Conservation (phyloP, 352 stramenopile species). For the Stramenopiles sp. region DNA sequence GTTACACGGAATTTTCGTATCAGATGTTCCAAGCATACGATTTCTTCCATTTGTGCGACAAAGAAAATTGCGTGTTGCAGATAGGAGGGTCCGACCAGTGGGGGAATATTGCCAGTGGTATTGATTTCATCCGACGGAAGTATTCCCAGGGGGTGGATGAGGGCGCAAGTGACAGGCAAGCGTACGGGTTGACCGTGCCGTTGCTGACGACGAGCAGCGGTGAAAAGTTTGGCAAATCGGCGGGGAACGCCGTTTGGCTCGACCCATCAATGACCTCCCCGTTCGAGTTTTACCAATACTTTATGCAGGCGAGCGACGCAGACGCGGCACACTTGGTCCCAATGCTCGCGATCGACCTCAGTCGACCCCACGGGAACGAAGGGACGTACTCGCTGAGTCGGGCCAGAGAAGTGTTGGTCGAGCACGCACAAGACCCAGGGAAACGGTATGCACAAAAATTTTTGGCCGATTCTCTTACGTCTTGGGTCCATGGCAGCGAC, state of each 20-base stretch:
- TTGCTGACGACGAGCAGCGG: slow-evolving; percentile 84
- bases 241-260: slow-evolving; percentile 90
- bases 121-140: slow-evolving; percentile 84
- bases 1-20: slow-evolving; percentile 99
- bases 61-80: slow-evolving; percentile 75
- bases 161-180: slow-evolving; percentile 35
- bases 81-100: slow-evolving; percentile 97
- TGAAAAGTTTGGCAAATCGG: slow-evolving; percentile 98
- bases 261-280: slow-evolving; percentile 74
- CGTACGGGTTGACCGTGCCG: slow-evolving; percentile 81
- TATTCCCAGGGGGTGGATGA: slow-evolving; percentile 59
- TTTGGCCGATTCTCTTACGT: slow-evolving; percentile 64
- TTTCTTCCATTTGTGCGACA: slow-evolving; percentile 81
- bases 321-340: slow-evolving; percentile 88
- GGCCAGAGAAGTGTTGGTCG: slow-evolving; percentile 16
- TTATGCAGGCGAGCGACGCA: slow-evolving; percentile 53
- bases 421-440: slow-evolving; percentile 35
- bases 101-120: slow-evolving; percentile 95
- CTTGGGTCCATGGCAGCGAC: slow-evolving; percentile 71
- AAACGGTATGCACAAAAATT: slow-evolving; percentile 19
- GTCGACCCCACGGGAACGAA: slow-evolving; percentile 48
- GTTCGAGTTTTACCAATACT: slow-evolving; percentile 80
- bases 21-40: slow-evolving; percentile 98
- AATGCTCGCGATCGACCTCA: slow-evolving; percentile 94
- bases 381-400: slow-evolving; percentile 36